Percentiles rank a stretch among this genome's conserved stretches.
Conservation (phyloP, 2,329 filamentous ascomycete genomes). For the Peltaster fructicola region DNA sequence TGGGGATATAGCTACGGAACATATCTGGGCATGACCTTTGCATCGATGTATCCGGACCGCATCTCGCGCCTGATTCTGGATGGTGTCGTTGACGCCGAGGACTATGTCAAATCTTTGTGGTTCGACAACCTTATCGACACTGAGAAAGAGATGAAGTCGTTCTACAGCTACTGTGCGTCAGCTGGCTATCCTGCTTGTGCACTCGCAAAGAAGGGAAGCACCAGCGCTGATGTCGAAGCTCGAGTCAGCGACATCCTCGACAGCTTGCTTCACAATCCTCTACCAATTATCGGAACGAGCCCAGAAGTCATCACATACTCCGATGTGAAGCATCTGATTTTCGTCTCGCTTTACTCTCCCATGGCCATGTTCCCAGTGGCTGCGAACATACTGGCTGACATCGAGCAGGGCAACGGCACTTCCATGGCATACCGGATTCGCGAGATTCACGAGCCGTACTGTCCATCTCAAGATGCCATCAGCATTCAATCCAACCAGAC, state of each 20-base stretch:
- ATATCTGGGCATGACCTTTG: constrained; percentile 24
- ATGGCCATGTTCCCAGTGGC: constrained; percentile 17
- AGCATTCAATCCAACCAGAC: too few relatives aligned
- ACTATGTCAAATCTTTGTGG: constrained; percentile 20
- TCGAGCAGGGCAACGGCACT: constrained; percentile 19
- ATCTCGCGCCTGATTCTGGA: constrained; percentile 26
- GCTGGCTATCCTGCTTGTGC: constrained; percentile 24
- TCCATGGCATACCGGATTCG: constrained; percentile 12
- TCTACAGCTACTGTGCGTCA: constrained; percentile 28
- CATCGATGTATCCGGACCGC: constrained; percentile 23
- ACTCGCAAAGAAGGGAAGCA: constrained; percentile 19
- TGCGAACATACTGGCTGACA: constrained; percentile 18
- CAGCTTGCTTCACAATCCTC: constrained; percentile 23
- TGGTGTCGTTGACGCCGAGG: constrained; percentile 27
- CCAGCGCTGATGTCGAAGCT: constrained; percentile 19
- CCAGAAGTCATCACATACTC: constrained; percentile 24
- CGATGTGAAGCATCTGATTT: constrained; percentile 21
- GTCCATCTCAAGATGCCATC: too few relatives aligned
- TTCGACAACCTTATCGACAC: constrained; percentile 25
- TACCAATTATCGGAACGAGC: constrained; percentile 18
- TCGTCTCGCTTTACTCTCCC: constrained; percentile 21
- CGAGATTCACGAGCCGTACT: constrained; percentile 4
- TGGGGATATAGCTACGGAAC: constrained; percentile 33
- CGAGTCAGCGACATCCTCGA: constrained; percentile 17
- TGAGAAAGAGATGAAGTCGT: constrained; percentile 24